A percentile compares a stretch with the other conserved stretches of the same genome.
Evolutionary conservation across 805 yeast species (phyloP).

Genomic region (Metschnikowia lochheadii): DNA sequence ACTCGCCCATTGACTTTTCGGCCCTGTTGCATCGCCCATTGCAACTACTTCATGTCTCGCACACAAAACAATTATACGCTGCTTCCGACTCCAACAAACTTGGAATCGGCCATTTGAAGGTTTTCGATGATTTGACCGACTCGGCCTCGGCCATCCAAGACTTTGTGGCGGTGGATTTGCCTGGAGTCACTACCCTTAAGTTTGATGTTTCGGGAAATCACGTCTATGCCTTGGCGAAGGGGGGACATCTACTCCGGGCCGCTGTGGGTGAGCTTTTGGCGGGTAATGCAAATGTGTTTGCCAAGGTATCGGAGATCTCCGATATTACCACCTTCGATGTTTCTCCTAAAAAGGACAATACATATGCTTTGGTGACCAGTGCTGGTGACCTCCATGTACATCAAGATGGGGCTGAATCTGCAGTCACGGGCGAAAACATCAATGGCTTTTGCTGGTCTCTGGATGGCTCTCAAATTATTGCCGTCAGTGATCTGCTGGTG

Average conservation of each 20-base stretch:
- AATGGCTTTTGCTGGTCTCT: constrained; percentile 10
- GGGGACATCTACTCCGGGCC: constrained; percentile 19
- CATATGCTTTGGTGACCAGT: constrained; percentile 15
- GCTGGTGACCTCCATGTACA: constrained; percentile 13
- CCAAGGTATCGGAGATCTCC: not conserved
- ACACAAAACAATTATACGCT: constrained; percentile 27
- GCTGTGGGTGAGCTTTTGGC: constrained; percentile 8
- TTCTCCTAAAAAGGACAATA: constrained; percentile 17
- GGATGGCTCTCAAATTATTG: constrained; percentile 6
- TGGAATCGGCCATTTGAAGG: constrained; percentile 31
- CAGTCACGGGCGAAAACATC: not conserved
- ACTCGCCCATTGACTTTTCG: constrained; percentile 27
- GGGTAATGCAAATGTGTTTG: not conserved
- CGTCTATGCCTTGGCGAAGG: constrained; percentile 25
- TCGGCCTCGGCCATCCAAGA: constrained; percentile 7
- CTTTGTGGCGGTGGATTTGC: constrained; percentile 5
- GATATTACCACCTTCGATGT: constrained; percentile 17
- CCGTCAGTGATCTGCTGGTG: constrained; percentile 3
- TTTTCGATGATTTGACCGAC: constrained; percentile 23
- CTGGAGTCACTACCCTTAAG: constrained; percentile 17
- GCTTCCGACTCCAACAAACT: constrained; percentile 35
- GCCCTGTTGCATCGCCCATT: constrained; percentile 14
- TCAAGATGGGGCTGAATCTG: constrained; percentile 3
- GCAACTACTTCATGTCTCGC: constrained; percentile 36
- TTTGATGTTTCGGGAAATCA: constrained; percentile 17